These are phyloP conservation scores for Echium plantagineum DNA, from an alignment of 257 asterid genomes.

Conservation along the genomic window DNA sequence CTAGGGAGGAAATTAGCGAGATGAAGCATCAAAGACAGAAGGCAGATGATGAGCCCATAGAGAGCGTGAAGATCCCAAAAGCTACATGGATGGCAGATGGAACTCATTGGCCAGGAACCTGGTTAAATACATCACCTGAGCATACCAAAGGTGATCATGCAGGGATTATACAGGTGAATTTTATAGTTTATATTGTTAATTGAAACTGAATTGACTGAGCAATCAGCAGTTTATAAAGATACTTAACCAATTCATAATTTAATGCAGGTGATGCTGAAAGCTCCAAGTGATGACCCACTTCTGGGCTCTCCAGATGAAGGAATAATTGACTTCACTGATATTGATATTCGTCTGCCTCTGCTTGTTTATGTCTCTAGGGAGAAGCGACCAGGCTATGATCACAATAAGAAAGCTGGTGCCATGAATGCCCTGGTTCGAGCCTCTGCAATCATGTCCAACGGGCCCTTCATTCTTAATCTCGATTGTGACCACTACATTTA, in stretches of 20 bases:
- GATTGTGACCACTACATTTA: slow-evolving; percentile 54
- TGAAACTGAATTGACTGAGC: neutral
- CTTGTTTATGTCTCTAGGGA: slow-evolving; percentile 50
- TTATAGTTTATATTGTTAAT: neutral
- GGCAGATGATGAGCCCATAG: slow-evolving; percentile 30
- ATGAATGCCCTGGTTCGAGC: slow-evolving; percentile 61
- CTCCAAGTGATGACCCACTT: slow-evolving; percentile 40
- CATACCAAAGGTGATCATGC: slow-evolving; percentile 60
- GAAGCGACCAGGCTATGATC: slow-evolving; percentile 53
- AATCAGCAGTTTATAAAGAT: neutral
- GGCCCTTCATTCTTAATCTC: slow-evolving; percentile 52
- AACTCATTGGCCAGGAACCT: slow-evolving; percentile 66
- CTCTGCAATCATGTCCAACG: slow-evolving; percentile 46
- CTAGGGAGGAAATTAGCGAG: slow-evolving; percentile 48
- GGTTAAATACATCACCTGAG: slow-evolving; percentile 30
- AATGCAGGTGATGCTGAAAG: slow-evolving; percentile 45
- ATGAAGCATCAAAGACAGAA: slow-evolving; percentile 28
- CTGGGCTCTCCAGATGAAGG: slow-evolving; percentile 37
- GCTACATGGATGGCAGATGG: slow-evolving; percentile 77
- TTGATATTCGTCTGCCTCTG: slow-evolving; percentile 52
- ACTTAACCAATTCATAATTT: neutral
- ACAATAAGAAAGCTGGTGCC: slow-evolving; percentile 66
- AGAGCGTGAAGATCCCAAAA: slow-evolving; percentile 36
- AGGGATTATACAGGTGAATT: slow-evolving; percentile 34
- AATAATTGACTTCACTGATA: slow-evolving; percentile 37